Percentiles rank a stretch among this genome's conserved stretches.
Evolutionary conservation across 2,329 filamentous ascomycete species (phyloP).

Genomic region (Rhynchosporium secalis): DNA sequence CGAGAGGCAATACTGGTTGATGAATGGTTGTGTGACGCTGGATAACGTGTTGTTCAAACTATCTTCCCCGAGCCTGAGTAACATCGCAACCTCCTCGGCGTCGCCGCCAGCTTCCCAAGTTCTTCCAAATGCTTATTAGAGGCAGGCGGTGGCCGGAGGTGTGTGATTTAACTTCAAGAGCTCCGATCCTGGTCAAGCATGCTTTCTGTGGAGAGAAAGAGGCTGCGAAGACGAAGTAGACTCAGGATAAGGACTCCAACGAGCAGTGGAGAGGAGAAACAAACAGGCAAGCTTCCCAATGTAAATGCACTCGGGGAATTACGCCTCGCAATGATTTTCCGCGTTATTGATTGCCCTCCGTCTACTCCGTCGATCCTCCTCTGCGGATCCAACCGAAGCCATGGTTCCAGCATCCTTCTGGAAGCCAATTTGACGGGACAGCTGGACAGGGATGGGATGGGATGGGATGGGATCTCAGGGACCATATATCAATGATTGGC

Average conservation of each 20-base stretch:
- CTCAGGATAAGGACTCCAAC: too few species aligned
- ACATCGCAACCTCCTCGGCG: background rate
- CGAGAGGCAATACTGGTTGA: background rate
- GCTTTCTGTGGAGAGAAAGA: too few species aligned
- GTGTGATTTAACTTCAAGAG: background rate
- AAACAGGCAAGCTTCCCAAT: too few species aligned
- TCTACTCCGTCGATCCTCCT: background rate
- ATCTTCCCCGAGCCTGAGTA: background rate
- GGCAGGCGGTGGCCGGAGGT: background rate
- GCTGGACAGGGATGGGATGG: background rate
- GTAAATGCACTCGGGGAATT: too few species aligned
- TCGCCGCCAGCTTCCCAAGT: background rate
- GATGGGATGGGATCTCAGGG: background rate
- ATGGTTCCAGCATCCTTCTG: background rate
- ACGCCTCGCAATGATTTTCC: too few species aligned
- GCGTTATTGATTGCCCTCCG: background rate
- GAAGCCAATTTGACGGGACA: background rate
- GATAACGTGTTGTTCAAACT: background rate
- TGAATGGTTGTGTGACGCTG: background rate
- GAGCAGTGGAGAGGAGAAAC: too few species aligned
- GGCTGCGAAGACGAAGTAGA: too few species aligned
- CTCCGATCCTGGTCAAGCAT: too few species aligned
- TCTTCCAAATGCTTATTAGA: background rate
- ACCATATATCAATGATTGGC: slow-evolving; percentile 9
- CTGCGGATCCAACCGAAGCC: background rate